A percentile compares a stretch with the other conserved stretches of the same genome.
phyloP scores from a whole-genome alignment of 2,329 filamentous ascomycete species.

The Paecilomyces formosus region DNA sequence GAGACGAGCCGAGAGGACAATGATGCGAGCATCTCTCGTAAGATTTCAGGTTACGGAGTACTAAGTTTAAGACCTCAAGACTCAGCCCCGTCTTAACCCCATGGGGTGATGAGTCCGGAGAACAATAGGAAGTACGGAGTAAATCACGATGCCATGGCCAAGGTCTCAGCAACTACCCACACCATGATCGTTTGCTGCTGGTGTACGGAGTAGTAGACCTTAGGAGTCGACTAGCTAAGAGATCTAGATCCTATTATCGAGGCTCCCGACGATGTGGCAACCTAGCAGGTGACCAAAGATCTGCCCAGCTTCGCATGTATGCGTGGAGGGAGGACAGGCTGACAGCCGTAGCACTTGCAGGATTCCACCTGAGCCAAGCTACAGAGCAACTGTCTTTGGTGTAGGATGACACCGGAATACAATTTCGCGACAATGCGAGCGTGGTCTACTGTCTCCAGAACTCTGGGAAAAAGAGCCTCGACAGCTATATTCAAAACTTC shows the following conservation, averaged over 20 bases:
- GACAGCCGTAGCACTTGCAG: background rate
- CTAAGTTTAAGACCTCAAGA: background rate
- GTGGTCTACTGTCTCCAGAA: background rate
- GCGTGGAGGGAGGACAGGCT: background rate
- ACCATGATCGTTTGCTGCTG: background rate
- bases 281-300: background rate
- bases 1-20: slow-evolving; percentile 6
- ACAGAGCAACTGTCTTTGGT: background rate
- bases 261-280: background rate
- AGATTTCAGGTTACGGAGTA: too few species aligned
- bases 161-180: background rate
- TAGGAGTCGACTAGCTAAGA: background rate
- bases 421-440: too few species aligned
- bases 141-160: background rate
- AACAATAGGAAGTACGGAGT: background rate
- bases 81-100: background rate
- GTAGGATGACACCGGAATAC: too few species aligned
- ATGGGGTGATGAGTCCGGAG: background rate
- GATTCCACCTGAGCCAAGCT: too few species aligned
- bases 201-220: background rate
- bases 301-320: background rate
- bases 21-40: background rate
- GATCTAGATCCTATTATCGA: background rate
- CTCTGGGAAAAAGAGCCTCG: background rate
- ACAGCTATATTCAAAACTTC: background rate